Conservation (phyloP, 129 eudicot species). For the Tanacetum coccineum region DNA sequence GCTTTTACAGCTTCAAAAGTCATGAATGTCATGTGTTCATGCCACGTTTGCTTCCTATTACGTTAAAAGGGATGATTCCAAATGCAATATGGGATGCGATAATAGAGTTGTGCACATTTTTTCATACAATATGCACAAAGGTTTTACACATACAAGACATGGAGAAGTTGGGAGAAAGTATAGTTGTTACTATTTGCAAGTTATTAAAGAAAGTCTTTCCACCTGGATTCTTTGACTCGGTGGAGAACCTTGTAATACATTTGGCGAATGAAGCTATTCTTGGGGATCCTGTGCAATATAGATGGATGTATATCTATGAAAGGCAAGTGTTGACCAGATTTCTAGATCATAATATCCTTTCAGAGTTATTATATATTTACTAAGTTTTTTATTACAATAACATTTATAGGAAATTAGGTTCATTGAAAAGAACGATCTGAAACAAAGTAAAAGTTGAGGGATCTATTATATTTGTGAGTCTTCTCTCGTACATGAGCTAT, state of each 20-base stretch:
- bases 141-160: neutral
- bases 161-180: neutral
- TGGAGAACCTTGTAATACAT: too few species aligned
- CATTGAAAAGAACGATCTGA: too few species aligned
- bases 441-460: neutral
- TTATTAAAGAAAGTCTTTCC: neutral
- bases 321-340: too few species aligned
- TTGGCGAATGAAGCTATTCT: too few species aligned
- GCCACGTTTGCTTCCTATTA: neutral
- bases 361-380: too few species aligned
- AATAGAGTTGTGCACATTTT: constrained; percentile 7
- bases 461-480: neutral
- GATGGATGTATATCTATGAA: too few species aligned
- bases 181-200: neutral
- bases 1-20: constrained; percentile 18
- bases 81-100: constrained; percentile 10
- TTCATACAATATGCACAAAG: constrained; percentile 4
- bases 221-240: neutral
- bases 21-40: constrained; percentile 21
- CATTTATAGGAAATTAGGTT: too few species aligned
- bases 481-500: neutral
- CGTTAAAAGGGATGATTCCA: constrained; percentile 14
- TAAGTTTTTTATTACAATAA: too few species aligned
- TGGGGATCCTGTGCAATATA: too few species aligned
- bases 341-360: too few species aligned